phyloP scores from a whole-genome alignment of 116 monocot species.

The Dioscorea cayenensis region DNA sequence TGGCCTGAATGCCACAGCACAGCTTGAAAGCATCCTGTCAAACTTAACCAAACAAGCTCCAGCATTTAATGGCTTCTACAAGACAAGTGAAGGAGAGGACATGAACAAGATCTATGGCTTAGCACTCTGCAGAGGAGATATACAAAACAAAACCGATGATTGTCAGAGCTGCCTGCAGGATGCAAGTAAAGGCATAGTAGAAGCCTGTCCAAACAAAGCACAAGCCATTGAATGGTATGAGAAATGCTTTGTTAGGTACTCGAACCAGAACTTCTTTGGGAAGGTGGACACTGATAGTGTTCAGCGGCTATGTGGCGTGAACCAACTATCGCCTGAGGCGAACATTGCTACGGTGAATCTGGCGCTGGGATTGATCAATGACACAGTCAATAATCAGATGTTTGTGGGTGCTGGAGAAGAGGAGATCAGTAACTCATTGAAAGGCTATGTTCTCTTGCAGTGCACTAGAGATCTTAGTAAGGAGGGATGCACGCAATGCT shows the following conservation, averaged over 20 bases:
- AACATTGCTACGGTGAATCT: too few relatives aligned
- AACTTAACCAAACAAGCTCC: too few relatives aligned
- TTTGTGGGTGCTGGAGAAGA: constrained; percentile 3
- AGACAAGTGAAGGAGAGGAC: too few relatives aligned
- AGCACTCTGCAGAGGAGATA: constrained; percentile 18
- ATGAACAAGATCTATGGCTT: constrained; percentile 9
- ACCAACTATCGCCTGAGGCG: too few relatives aligned
- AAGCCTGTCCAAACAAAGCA: constrained; percentile 13
- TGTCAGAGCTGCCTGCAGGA: constrained; percentile 8
- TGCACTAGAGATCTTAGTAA: constrained; percentile 12
- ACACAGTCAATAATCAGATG: too few relatives aligned
- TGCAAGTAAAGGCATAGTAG: background rate
- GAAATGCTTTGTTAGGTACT: constrained; percentile 22
- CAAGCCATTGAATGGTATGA: constrained; percentile 18
- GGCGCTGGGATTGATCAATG: too few relatives aligned
- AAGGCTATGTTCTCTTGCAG: constrained; percentile 13
- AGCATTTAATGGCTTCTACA: too few relatives aligned
- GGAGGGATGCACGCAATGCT: constrained; percentile 8
- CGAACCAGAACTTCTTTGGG: constrained; percentile 17
- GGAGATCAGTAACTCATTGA: background rate
- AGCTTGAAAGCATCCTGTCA: too few relatives aligned
- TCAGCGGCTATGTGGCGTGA: too few relatives aligned
- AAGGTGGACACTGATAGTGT: background rate
- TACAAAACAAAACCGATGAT: background rate
- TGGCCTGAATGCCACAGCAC: too few relatives aligned